phyloP scores from a whole-genome alignment of 2,329 filamentous ascomycete species.

The Pseudogymnoascus sp. region DNA sequence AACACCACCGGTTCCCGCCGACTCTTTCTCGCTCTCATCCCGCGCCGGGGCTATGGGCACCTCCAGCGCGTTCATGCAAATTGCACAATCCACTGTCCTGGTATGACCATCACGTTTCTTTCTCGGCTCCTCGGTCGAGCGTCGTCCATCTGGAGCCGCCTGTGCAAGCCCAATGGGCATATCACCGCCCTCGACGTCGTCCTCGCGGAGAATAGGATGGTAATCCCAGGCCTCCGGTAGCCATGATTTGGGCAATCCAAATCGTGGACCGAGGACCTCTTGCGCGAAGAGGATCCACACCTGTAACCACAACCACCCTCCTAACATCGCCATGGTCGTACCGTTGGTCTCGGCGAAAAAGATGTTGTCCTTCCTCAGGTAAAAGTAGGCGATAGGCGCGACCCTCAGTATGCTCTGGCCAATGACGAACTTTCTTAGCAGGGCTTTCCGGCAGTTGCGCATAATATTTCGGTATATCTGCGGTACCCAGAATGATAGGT shows the following conservation, averaged over 20 bases:
- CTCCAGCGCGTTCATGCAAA: constrained; percentile 87
- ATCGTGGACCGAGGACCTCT: constrained; percentile 80
- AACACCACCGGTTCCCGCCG: constrained; percentile 43
- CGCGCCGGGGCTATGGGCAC: constrained; percentile 68
- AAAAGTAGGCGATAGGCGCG: constrained; percentile 79
- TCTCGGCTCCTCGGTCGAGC: constrained; percentile 13
- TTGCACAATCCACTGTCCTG: constrained; percentile 77
- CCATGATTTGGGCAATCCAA: constrained; percentile 67
- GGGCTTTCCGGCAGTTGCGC: constrained; percentile 83
- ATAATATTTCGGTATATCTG: constrained; percentile 87
- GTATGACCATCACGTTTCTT: constrained; percentile 38
- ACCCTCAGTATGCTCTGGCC: constrained; percentile 76
- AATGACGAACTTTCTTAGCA: constrained; percentile 85
- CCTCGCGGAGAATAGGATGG: constrained; percentile 79
- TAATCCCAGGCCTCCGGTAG: constrained; percentile 83
- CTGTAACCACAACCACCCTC: constrained; percentile 82
- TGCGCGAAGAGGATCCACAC: constrained; percentile 71
- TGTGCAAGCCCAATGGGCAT: constrained; percentile 68
- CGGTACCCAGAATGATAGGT: constrained; percentile 86
- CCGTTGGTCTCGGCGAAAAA: constrained; percentile 67
- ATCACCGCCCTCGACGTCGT: constrained; percentile 70
- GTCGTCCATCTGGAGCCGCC: constrained; percentile 30
- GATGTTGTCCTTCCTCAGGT: constrained; percentile 69
- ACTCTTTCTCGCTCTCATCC: constrained; percentile 37
- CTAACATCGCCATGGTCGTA: constrained; percentile 55